A percentile compares a stretch with the other conserved stretches of the same genome.
Evolutionary conservation across 2,329 filamentous ascomycete genomes (phyloP).

Genomic region (Pseudogymnoascus sp.): DNA sequence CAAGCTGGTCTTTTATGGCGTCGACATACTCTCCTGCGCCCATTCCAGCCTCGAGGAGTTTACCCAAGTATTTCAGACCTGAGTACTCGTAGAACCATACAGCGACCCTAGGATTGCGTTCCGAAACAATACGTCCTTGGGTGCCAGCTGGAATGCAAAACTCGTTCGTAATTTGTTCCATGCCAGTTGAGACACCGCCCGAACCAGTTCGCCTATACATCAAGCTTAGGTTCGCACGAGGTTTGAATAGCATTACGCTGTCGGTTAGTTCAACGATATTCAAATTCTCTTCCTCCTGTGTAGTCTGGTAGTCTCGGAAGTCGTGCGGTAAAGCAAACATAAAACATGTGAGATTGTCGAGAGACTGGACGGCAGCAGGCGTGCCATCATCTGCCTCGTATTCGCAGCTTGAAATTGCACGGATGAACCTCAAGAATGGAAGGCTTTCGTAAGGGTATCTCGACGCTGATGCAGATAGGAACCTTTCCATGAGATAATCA

Average conservation of each 20-base stretch:
- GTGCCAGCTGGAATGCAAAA: slow-evolving; percentile 63
- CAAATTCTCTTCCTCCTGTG: slow-evolving; percentile 78
- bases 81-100: slow-evolving; percentile 73
- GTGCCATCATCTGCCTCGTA: slow-evolving; percentile 30
- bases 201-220: slow-evolving; percentile 10
- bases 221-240: slow-evolving; percentile 28
- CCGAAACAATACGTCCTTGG: slow-evolving; percentile 66
- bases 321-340: slow-evolving; percentile 68
- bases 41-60: slow-evolving; percentile 63
- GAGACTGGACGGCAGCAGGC: slow-evolving; percentile 50
- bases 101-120: slow-evolving; percentile 68
- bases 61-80: slow-evolving; percentile 70
- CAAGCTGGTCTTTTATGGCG: slow-evolving; percentile 36
- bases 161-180: slow-evolving; percentile 33
- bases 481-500: slow-evolving; percentile 34
- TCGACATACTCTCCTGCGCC: slow-evolving; percentile 44
- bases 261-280: slow-evolving; percentile 67
- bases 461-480: slow-evolving; percentile 60
- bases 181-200: slow-evolving; percentile 15
- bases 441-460: slow-evolving; percentile 82
- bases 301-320: slow-evolving; percentile 70
- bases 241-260: slow-evolving; percentile 58
- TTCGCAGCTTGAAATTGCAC: slow-evolving; percentile 52
- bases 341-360: slow-evolving; percentile 65
- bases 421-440: slow-evolving; percentile 69